Evolutionary conservation across 495 filamentous ascomycete genomes (phyloP).

Genomic region (Lasiosphaeris hirsuta): DNA sequence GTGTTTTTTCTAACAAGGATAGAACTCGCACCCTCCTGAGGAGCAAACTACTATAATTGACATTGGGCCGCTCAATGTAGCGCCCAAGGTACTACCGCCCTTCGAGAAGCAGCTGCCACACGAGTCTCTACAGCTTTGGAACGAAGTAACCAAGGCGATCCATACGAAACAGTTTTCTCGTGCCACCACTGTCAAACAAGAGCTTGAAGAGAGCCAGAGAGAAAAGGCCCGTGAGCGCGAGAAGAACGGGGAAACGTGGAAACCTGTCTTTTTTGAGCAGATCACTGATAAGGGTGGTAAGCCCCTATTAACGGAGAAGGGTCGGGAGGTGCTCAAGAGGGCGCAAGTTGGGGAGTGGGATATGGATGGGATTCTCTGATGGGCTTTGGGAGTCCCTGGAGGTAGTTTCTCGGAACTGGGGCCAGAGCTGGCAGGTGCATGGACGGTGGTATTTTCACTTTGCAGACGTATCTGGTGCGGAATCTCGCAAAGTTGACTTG

Average conservation of each 20-base stretch:
- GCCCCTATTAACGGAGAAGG: slow-evolving; percentile 77
- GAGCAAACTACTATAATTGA: slow-evolving; percentile 76
- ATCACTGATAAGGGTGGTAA: slow-evolving; percentile 69
- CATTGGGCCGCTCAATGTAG: slow-evolving; percentile 71
- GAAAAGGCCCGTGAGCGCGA: slow-evolving; percentile 78
- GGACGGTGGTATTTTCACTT: background rate
- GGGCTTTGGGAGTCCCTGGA: background rate
- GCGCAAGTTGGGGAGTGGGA: slow-evolving; percentile 61
- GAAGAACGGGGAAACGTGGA: slow-evolving; percentile 62
- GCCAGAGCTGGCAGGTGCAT: background rate
- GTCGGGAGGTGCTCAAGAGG: slow-evolving; percentile 63
- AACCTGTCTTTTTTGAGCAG: slow-evolving; percentile 85
- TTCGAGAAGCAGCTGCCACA: slow-evolving; percentile 74
- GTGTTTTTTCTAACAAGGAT: slow-evolving; percentile 4
- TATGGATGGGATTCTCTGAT: slow-evolving; percentile 37
- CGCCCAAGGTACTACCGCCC: slow-evolving; percentile 75
- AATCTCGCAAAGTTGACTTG: background rate
- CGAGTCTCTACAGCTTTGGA: slow-evolving; percentile 88
- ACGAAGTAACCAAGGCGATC: slow-evolving; percentile 83
- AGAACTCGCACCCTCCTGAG: slow-evolving; percentile 49
- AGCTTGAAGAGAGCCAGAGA: slow-evolving; percentile 87
- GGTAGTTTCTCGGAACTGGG: background rate
- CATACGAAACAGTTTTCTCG: slow-evolving; percentile 73
- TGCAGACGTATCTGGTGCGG: background rate
- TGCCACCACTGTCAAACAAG: slow-evolving; percentile 82